Evolutionary conservation across 192 early-diverging fungal genomes (phyloP), one percentile per base, ranked within the genome.

Genomic region (Polychytrium aggregatum): DNA sequence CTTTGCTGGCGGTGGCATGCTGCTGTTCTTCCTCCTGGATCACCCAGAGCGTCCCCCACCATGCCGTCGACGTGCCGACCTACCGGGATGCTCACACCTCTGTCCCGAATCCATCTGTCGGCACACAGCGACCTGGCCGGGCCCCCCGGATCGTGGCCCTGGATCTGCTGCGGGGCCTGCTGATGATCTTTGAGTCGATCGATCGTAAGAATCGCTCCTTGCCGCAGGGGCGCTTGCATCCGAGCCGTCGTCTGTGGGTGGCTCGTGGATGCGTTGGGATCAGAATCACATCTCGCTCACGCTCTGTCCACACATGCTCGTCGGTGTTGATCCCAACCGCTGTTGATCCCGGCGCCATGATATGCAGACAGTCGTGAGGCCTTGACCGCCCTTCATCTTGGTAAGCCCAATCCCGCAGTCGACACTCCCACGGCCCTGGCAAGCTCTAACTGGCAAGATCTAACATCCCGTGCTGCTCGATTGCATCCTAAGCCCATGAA

Each of bases 151-250:
- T 58, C 25, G 34, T 52, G n/a, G 50, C 43, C 18, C 41, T 61
- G 4, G 59, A 61, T 34, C 42, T 48, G 17, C 14, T 61, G 27
- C 45, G 59, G 17, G 59, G 59, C 1, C 42, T 61, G 7, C 36
- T 61, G 24, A 61, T 61, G 59, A 28, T 55, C 6, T 55, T 55
- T 3, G 52, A 61, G 48, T 55, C 52, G 2, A 52, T 61, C 33
- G 59, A 61, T 55, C 59, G 56, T 58, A n/a, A 41, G 56, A n/a
- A n/a, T n/a, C n/a, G n/a, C n/a, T n/a, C n/a, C n/a, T n/a, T n/a
- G n/a, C n/a, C n/a, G n/a, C n/a, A n/a, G n/a, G n/a, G n/a, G n/a
- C n/a, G n/a, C n/a, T n/a, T n/a, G n/a, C n/a, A n/a, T n/a, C n/a
- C n/a, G n/a, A n/a, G n/a, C n/a, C n/a, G n/a, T n/a, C n/a, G n/a